phyloP scores from a whole-genome alignment of 495 filamentous ascomycete genomes.

The Neurospora sp. region DNA sequence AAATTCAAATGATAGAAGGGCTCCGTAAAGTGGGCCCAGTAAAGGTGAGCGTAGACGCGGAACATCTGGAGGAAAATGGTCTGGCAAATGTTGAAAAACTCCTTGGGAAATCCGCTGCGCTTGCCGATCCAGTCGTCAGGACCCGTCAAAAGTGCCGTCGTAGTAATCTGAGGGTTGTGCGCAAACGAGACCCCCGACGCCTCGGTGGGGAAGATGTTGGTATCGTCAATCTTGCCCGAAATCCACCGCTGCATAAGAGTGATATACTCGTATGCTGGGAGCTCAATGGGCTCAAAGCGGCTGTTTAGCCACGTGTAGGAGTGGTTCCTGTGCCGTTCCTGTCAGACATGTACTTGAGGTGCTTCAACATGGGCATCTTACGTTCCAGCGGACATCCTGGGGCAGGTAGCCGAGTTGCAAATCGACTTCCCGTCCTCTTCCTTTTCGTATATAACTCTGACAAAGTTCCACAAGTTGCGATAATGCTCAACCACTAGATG shows the following conservation, averaged over 20 bases:
- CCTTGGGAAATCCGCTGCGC: conserved; percentile 75
- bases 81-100: conserved; percentile 75
- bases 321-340: conserved; percentile 45
- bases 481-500: conserved; percentile 78
- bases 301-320: conserved; percentile 86
- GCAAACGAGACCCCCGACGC: conserved; percentile 46
- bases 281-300: conserved; percentile 51
- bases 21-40: conserved; percentile 73
- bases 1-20: conserved; percentile 77
- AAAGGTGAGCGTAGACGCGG: conserved; percentile 86
- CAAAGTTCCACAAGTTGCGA: conserved; percentile 72
- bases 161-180: conserved; percentile 44
- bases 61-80: conserved; percentile 96
- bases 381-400: conserved; percentile 85
- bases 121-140: conserved; percentile 72
- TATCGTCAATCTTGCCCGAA: conserved; percentile 79
- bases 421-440: conserved; percentile 63
- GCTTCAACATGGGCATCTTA: conserved; percentile 39
- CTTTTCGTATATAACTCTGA: conserved; percentile 68
- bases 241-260: conserved; percentile 91
- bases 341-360: conserved; percentile 10
- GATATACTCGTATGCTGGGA: conserved; percentile 79
- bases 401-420: conserved; percentile 74
- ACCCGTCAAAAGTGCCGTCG: conserved; percentile 50
- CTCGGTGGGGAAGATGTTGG: conserved; percentile 75